These are phyloP conservation scores for Xylaria intraflava DNA, from an alignment of 495 filamentous ascomycete genomes.

Conservation along the genomic window DNA sequence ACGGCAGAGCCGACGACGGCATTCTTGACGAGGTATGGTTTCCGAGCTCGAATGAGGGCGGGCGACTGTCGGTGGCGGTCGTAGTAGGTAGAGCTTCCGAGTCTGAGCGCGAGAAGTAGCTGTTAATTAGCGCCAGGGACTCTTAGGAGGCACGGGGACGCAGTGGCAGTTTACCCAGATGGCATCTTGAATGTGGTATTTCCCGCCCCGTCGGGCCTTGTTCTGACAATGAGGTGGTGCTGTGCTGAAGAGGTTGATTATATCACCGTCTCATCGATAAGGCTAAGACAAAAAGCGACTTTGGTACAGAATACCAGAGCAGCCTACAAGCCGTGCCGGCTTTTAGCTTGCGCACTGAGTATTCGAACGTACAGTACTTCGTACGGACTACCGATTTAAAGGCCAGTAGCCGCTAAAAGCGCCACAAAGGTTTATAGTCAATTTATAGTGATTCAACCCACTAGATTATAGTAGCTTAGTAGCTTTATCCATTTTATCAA, in stretches of 20 bases:
- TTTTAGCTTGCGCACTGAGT: too few relatives aligned
- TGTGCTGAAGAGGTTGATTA: not conserved
- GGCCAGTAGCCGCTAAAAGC: too few relatives aligned
- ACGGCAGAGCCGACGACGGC: slow-evolving; percentile 64
- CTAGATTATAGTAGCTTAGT: too few relatives aligned
- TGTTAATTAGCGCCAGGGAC: not conserved
- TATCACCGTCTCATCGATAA: too few relatives aligned
- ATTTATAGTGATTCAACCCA: too few relatives aligned
- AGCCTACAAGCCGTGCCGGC: too few relatives aligned
- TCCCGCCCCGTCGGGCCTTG: slow-evolving; percentile 11
- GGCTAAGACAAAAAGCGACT: too few relatives aligned
- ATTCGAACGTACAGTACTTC: too few relatives aligned
- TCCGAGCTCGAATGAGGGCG: slow-evolving; percentile 81
- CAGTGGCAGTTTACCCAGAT: slow-evolving; percentile 13
- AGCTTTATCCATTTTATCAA: too few relatives aligned
- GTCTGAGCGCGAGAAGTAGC: slow-evolving; percentile 6
- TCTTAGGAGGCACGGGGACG: not conserved
- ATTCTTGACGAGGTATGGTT: slow-evolving; percentile 90
- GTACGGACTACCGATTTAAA: too few relatives aligned
- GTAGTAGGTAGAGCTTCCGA: slow-evolving; percentile 67
- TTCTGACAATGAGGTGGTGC: slow-evolving; percentile 9
- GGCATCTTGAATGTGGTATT: slow-evolving; percentile 18
- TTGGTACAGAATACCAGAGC: too few relatives aligned
- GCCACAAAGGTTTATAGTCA: too few relatives aligned
- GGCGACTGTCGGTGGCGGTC: slow-evolving; percentile 72